Base-by-base conservation (phyloP, 768 basidiomycete species). In the Amanita pallidorosea region DNA sequence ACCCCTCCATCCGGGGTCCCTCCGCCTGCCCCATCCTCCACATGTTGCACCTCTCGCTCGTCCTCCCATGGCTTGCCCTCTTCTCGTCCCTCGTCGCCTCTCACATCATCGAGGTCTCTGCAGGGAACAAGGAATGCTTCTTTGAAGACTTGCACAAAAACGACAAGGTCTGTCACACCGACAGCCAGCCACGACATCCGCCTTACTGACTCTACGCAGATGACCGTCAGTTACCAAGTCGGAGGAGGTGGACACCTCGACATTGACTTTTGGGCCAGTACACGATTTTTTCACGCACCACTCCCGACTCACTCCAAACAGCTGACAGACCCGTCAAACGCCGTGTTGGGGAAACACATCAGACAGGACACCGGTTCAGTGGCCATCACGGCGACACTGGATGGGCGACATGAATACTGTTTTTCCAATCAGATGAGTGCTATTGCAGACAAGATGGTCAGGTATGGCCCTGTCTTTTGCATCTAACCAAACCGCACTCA, bases 391-490 rank as follows among this genome's bases (percentile, higher is more conserved):
- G 93, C 93, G 18, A 80, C 84, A 53, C 77, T 73, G 60, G 87
- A 96, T 57, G 96, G 96, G 0, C 73, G 90, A 45, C 81, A 93
- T 62, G 85, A 91, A 59, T 96, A 97, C 61, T 99, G 96, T 70
- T 99, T 98, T 77, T 95, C 92, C 27, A 99, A 99, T 65, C 90
- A 93, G 66, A 97, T 98, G 95, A 93, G 88, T 60, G 82, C 91
- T 23, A 85, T 97, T 60, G 86, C 92, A 42, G 91, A 96, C 70
- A 98, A 99, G 69, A 81, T 88, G 57, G 83, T 98, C 62, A 92
- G 87, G 93, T 93, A 60, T 56, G 76, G 64, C 46, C 46, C 43
- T 25, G 37, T 17, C 17, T 3, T 13, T 33, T 15, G 35, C 8
- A 20, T 7, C 31, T 22, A n/a, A 15, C 36, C 49, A 22, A 53